Evolutionary conservation across 2,329 filamentous ascomycete species (phyloP).

Genomic region (Rhynchosporium secalis): DNA sequence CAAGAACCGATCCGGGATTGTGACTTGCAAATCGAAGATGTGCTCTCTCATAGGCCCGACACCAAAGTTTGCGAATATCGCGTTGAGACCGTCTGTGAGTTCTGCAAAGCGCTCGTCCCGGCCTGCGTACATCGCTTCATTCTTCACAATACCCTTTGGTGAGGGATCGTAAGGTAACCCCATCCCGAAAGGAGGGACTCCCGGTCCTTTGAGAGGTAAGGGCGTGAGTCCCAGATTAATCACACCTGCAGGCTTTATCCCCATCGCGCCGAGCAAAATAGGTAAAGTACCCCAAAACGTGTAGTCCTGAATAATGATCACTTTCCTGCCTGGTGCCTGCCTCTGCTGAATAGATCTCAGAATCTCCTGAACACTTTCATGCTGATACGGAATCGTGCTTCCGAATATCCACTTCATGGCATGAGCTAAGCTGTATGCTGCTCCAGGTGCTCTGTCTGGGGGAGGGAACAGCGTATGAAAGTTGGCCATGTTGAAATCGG

Average conservation of each 20-base stretch:
- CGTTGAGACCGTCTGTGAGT: conserved; percentile 6
- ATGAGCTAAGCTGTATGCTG: conserved; percentile 2
- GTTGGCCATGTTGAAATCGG: conserved; percentile 25
- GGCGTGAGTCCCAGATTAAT: conserved; percentile 46
- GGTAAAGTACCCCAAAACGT: conserved; percentile 44
- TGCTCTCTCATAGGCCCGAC: conserved; percentile 31
- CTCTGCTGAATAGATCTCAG: conserved; percentile 37
- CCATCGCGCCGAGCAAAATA: conserved; percentile 42
- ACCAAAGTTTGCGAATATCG: conserved; percentile 37
- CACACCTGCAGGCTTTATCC: conserved; percentile 42
- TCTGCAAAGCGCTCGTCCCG: not conserved
- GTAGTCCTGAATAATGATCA: conserved; percentile 47
- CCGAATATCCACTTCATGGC: conserved; percentile 40
- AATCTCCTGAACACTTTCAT: conserved; percentile 34
- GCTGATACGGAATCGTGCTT: conserved; percentile 39
- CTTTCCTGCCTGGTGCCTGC: conserved; percentile 32
- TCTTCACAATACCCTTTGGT: conserved; percentile 41
- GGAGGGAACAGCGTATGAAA: conserved; percentile 17
- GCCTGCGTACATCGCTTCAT: conserved; percentile 35
- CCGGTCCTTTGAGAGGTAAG: conserved; percentile 41
- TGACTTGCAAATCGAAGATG: conserved; percentile 33
- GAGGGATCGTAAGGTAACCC: conserved; percentile 44
- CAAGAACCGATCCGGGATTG: conserved; percentile 35
- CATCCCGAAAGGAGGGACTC: conserved; percentile 43
- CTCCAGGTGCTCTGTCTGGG: conserved; percentile 15